Evolutionary conservation across 495 filamentous ascomycete genomes (phyloP).

Genomic region (Hyaloscypha hepaticicola): DNA sequence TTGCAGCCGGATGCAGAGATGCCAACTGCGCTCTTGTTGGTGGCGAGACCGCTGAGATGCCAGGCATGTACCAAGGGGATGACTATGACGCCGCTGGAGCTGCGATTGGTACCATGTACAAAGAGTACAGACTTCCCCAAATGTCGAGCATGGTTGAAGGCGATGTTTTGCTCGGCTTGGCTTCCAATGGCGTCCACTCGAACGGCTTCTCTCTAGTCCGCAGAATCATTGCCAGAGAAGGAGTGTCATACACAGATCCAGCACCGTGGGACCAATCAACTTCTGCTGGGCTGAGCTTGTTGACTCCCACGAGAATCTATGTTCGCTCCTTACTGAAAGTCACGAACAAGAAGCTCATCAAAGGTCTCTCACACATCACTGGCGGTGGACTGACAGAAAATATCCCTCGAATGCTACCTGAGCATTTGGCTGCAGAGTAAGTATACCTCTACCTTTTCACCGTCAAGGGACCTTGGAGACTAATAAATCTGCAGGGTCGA

Average conservation of each 20-base stretch:
- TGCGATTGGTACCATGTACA: slow-evolving; percentile 76
- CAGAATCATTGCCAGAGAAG: slow-evolving; percentile 71
- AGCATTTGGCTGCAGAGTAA: slow-evolving; percentile 46
- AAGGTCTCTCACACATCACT: slow-evolving; percentile 95
- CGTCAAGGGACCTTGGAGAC: not conserved
- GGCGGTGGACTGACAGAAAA: slow-evolving; percentile 83
- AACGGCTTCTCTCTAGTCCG: slow-evolving; percentile 96
- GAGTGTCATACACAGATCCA: slow-evolving; percentile 63
- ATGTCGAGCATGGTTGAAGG: slow-evolving; percentile 72
- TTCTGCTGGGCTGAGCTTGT: slow-evolving; percentile 69
- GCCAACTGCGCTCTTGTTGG: slow-evolving; percentile 88
- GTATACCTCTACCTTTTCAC: not conserved
- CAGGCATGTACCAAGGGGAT: slow-evolving; percentile 77
- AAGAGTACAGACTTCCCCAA: slow-evolving; percentile 69
- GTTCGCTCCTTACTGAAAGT: slow-evolving; percentile 69
- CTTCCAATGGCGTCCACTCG: slow-evolving; percentile 82
- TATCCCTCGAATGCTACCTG: slow-evolving; percentile 86
- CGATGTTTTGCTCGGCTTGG: slow-evolving; percentile 81
- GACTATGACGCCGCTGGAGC: slow-evolving; percentile 91
- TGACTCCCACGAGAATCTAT: slow-evolving; percentile 81
- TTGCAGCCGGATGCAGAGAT: slow-evolving; percentile 78
- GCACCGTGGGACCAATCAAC: slow-evolving; percentile 67
- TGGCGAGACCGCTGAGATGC: slow-evolving; percentile 98
- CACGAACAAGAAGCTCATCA: slow-evolving; percentile 57
- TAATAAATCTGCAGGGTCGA: slow-evolving; percentile 68